These are phyloP conservation scores for Tuber brumale DNA, from an alignment of 495 filamentous ascomycete species.

Conservation along the genomic window DNA sequence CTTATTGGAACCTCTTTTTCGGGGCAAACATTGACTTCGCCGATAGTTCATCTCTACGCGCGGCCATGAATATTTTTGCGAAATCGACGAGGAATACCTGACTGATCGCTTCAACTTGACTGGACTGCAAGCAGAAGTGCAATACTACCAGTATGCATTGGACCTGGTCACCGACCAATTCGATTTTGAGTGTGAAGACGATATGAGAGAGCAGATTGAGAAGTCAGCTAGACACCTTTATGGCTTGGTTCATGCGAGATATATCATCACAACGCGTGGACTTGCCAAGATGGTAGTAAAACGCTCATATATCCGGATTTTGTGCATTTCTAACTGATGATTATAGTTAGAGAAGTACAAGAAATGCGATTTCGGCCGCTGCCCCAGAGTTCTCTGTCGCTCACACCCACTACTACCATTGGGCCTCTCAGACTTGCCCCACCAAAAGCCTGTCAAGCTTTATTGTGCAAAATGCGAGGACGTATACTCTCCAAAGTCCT, in stretches of 20 bases:
- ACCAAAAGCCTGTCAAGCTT: constrained; percentile 82
- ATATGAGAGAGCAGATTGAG: constrained; percentile 95
- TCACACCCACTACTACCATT: constrained; percentile 87
- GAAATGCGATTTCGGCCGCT: constrained; percentile 96
- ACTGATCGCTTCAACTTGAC: constrained; percentile 98
- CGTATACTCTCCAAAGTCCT: constrained; percentile 97
- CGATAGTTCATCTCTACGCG: constrained; percentile 92
- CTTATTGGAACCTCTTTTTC: background rate
- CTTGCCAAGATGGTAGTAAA: constrained; percentile 85
- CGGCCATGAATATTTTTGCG: constrained; percentile 99
- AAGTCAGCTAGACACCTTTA: constrained; percentile 96
- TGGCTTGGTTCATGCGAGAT: constrained; percentile 90
- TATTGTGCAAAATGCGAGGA: constrained; percentile 97
- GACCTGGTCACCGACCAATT: constrained; percentile 99
- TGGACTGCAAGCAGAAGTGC: constrained; percentile 91
- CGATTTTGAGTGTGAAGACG: constrained; percentile 96
- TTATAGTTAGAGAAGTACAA: constrained; percentile 94
- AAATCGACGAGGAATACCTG: constrained; percentile 98
- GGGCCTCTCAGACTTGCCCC: constrained; percentile 80
- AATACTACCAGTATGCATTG: constrained; percentile 97
- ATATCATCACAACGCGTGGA: constrained; percentile 92
- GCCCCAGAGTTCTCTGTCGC: constrained; percentile 88
- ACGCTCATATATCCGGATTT: constrained; percentile 4
- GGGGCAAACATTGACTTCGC: constrained; percentile 24
- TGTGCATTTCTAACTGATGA: constrained; percentile 19